Evolutionary conservation across 192 early-diverging fungal genomes (phyloP).

Genomic region (Entophlyctis luteolus): DNA sequence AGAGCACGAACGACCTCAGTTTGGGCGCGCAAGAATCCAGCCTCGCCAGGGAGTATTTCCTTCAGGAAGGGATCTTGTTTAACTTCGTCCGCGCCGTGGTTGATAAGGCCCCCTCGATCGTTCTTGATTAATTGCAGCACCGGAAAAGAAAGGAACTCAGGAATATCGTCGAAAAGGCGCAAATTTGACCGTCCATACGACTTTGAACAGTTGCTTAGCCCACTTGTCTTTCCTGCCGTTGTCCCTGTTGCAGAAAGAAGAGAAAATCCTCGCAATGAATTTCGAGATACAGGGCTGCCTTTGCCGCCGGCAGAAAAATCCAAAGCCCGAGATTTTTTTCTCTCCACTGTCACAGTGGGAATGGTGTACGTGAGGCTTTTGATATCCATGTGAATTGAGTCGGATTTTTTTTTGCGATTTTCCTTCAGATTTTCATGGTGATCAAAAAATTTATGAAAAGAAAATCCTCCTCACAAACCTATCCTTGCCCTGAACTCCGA

Average conservation of each 20-base stretch:
- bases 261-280: not conserved
- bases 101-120: conserved; percentile 6
- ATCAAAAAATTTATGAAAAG: no score
- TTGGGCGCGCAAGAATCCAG: conserved; percentile 1
- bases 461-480: no score
- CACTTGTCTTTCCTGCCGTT: not conserved
- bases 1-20: not conserved
- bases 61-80: conserved; percentile 11
- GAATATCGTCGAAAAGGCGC: not conserved
- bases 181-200: not conserved
- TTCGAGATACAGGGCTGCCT: not conserved
- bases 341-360: not conserved
- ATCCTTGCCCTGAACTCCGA: no score
- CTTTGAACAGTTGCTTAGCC: not conserved
- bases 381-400: no score
- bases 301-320: not conserved
- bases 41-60: conserved; percentile 9
- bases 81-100: conserved; percentile 5
- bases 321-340: not conserved
- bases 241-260: not conserved
- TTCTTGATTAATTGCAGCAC: not conserved
- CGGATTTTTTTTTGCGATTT: no score
- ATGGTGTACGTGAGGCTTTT: not conserved
- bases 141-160: conserved; percentile 15
- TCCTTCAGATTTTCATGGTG: not conserved